Base-by-base conservation (phyloP, 202 grass and related monocot species). In the Setaria italica region DNA sequence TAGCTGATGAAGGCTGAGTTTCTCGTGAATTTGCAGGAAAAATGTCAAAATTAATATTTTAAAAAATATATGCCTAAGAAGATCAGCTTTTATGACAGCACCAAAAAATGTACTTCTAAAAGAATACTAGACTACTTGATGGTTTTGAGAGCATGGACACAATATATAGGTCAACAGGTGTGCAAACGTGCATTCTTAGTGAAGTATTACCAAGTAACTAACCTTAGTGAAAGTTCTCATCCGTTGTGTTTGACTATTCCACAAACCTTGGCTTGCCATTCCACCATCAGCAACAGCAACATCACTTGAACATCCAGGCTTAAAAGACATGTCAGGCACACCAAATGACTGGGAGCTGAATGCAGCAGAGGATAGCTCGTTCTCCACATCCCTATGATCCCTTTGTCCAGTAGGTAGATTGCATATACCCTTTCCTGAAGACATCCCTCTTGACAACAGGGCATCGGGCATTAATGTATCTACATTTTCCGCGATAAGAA, bases 221-320 rank as follows among this genome's bases (percentile, higher is more conserved):
- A 99, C 97, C 97, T 99, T 99, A 37, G 97, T 97, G 77, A 94
- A 99, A 74, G 97, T 99, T 84, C 97, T 87, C 95, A 97, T 91
- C 50, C 94, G 83, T 12, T 94, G 90, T 78, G 92, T 85, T 87
- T 99, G 94, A 86, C 85, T 94, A 56, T 91, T 90, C 97, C 97
- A 94, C 54, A 94, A 87, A 45, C 92, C 89, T 85, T 90, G 92
- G 83, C 82, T 89, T 70, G 89, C 78, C 53, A 92, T 85, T 78
- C 92, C 97, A 20, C 76, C 80, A 83, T 99, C 97, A 16, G 89
- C 91, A 62, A 93, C 87, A 65, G 89, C 88, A 54, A 88, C 84
- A 77, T 99, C 97, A 90, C 82, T 92, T 88, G 97, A 99, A 86
- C 93, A 96, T 54, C 93, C 92, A 80, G 94, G 87, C 65, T 92